Evolutionary conservation across 2,329 filamentous ascomycete genomes (phyloP), one percentile per base, ranked within the genome.

Genomic region (Aureobasidium sp.): DNA sequence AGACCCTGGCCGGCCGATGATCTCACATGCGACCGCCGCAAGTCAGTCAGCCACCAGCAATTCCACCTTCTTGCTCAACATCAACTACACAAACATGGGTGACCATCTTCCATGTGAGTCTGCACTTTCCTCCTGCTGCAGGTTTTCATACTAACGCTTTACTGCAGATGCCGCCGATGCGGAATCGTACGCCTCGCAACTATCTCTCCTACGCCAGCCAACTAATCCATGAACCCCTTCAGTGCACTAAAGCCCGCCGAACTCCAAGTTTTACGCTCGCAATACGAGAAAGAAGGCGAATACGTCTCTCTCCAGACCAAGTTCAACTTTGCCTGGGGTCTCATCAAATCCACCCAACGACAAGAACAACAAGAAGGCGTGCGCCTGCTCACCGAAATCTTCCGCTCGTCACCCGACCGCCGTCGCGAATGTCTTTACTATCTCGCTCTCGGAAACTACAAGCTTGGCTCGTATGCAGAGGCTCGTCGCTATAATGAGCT

Each of bases 321-420:
- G 75, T 99, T 99, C 84, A 99, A 99, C 85, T 97, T 93, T 76
- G 93, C 94, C 73, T 99, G 94, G 94, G 94, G 94, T 67, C 84
- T 99, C 67, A 96, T 99, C 70, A 99, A 97, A 81, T 97, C 93
- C 65, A 86, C 85, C 73, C 78, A 81, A 58, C 90, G 94, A 67
- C 76, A 81, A 73, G 92, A 99, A 70, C 93, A 97, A 75, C 93
- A 97, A 80, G 86, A 94, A 75, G 93, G 93, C 69, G 91, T 97
- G 66, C 90, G 90, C 66, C 85, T 97, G 37, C 87, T 97, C 63
- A 92, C 91, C 68, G 93, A 97, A 68, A 99, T 99, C 77, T 99
- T 97, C 82, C 91, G 93, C 73, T 87, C 87, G 63, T 89, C 91
- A 37, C 91, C 91, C 67, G 94, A 97, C 76, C 90, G 94, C 69